Conservation (phyloP, 2,329 filamentous ascomycete species). For the Xylaria arbuscula region DNA sequence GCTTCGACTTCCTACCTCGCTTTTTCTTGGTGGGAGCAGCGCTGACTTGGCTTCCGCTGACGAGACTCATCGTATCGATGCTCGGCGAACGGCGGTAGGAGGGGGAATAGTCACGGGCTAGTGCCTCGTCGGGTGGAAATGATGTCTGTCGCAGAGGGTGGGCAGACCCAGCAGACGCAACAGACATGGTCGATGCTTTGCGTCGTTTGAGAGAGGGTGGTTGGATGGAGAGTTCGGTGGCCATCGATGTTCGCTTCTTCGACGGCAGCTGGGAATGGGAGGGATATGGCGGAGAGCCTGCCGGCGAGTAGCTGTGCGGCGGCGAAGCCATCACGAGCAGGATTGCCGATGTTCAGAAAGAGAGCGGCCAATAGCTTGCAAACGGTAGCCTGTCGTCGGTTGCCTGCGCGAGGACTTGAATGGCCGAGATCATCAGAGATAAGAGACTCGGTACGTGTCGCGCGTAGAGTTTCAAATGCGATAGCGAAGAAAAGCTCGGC, state of each 20-base stretch:
- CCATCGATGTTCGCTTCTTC: slow-evolving; percentile 72
- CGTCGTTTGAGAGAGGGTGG: slow-evolving; percentile 70
- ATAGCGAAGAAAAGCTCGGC: not conserved
- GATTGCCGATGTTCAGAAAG: not conserved
- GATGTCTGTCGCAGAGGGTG: slow-evolving; percentile 84
- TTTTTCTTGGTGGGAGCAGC: slow-evolving; percentile 65
- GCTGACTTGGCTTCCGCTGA: slow-evolving; percentile 70
- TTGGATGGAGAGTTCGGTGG: slow-evolving; percentile 62
- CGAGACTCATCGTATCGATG: slow-evolving; percentile 68
- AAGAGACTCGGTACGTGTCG: not conserved
- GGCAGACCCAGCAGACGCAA: slow-evolving; percentile 61
- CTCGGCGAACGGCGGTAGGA: slow-evolving; percentile 72
- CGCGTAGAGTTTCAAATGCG: not conserved
- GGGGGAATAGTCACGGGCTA: slow-evolving; percentile 57
- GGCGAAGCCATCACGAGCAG: slow-evolving; percentile 65
- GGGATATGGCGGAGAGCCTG: slow-evolving; percentile 66
- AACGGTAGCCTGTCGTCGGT: not conserved
- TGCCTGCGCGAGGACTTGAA: not conserved
- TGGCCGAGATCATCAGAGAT: not conserved
- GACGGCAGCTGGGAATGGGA: slow-evolving; percentile 62
- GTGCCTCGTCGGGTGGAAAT: slow-evolving; percentile 73
- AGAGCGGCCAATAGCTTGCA: not conserved
- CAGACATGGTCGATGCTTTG: slow-evolving; percentile 74
- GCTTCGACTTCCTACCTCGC: slow-evolving; percentile 70
- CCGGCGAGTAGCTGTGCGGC: slow-evolving; percentile 61